These are phyloP conservation scores for Ascosphaera apis DNA, from an alignment of 2,329 filamentous ascomycete species.

Conservation along the genomic window DNA sequence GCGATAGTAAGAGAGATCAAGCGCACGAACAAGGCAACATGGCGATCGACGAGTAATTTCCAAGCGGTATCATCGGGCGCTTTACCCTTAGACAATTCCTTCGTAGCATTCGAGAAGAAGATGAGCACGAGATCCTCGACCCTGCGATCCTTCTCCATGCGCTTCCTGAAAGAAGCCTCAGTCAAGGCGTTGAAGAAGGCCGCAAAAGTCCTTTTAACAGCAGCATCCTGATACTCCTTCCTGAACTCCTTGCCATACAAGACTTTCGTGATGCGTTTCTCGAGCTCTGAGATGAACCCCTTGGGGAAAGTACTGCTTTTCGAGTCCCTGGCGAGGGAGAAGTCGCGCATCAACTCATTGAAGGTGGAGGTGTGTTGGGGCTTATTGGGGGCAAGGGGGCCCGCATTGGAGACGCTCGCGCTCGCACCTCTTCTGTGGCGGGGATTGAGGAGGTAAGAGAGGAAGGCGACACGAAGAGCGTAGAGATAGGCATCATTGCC, in stretches of 20 bases:
- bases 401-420: constrained; percentile 34
- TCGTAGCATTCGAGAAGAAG: constrained; percentile 86
- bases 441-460: constrained; percentile 81
- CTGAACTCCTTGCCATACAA: constrained; percentile 61
- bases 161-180: constrained; percentile 65
- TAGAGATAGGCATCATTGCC: constrained; percentile 73
- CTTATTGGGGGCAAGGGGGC: background rate
- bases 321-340: constrained; percentile 42
- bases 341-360: constrained; percentile 73
- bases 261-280: constrained; percentile 61
- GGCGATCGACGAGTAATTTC: constrained; percentile 80
- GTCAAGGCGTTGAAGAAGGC: constrained; percentile 88
- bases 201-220: constrained; percentile 82
- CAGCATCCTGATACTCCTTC: constrained; percentile 73
- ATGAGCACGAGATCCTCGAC: constrained; percentile 85
- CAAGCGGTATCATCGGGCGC: constrained; percentile 60
- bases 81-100: constrained; percentile 63
- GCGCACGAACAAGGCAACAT: constrained; percentile 83
- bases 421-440: constrained; percentile 77
- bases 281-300: constrained; percentile 45
- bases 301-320: constrained; percentile 50
- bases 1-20: constrained; percentile 59
- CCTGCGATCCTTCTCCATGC: constrained; percentile 79
- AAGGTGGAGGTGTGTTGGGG: constrained; percentile 19
- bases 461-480: constrained; percentile 72